Evolutionary conservation across 2,329 filamentous ascomycete genomes (phyloP), one percentile per base, ranked within the genome.

Genomic region (Trichoderma asperellum): DNA sequence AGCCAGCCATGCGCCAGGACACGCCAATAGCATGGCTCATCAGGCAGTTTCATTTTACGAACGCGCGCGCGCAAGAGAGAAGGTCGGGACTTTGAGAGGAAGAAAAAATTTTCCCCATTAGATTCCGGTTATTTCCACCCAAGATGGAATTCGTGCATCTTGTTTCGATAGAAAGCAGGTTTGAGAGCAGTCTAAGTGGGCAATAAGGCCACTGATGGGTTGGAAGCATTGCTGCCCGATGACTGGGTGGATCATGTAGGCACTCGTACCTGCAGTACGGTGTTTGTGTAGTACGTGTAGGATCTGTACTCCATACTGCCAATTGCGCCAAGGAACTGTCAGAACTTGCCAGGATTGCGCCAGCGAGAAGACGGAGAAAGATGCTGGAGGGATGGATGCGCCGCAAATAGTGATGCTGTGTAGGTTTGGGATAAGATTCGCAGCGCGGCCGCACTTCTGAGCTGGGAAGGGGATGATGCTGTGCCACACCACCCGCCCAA

Each of bases 201-300:
- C 43, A 60, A 67, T 65, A 32, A 49, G 62, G 62, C 57, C 47
- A 56, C 40, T n/a, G 55, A 37, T 52, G 18, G 40, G 37, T 7
- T 7, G 40, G 59, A 63, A 68, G 72, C 72, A 73, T 72, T 73
- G 72, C 61, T 73, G 72, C 72, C 71, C 71, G 70, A 73, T 49
- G 21, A 18, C 52, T 32, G 14, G 49, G 68, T 69, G 60, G 68
- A 62, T 69, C 64, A 18, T 21, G 29, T n/a, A 16, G 16, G 29
- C 11, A 5, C 53, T 16, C 10, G 55, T n/a, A 57, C 43, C 27
- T 49, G 21, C 47, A 24, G 47, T 21, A 49, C 11, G 47, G 10
- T 49, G 10, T n/a, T 34, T 18, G n/a, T 12, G 27, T 27, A 59
- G 34, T 24, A 24, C 24, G 2, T 24, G 24, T 47, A 14, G 43